These are phyloP conservation scores for Yarrowia osloensis DNA, from an alignment of 805 yeast genomes.

Conservation along the genomic window DNA sequence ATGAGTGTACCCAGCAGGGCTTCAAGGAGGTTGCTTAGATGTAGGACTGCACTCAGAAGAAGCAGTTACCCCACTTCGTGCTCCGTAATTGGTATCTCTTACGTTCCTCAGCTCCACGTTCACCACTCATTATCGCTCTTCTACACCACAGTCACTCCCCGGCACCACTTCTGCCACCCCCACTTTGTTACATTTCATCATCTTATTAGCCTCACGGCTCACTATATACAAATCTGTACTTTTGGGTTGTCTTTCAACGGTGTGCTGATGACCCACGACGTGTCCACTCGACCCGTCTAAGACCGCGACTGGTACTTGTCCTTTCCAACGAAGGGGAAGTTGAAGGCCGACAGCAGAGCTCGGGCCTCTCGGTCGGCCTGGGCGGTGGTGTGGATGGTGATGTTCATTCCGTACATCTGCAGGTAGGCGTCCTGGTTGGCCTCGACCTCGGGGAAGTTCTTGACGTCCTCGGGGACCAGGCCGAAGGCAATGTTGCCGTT, in stretches of 20 bases:
- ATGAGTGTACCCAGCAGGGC: too few species aligned
- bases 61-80: too few species aligned
- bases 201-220: background rate
- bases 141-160: too few species aligned
- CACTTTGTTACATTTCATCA: background rate
- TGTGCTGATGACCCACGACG: too few species aligned
- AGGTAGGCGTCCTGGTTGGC: constrained; percentile 89
- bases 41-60: too few species aligned
- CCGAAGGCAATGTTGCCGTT: constrained; percentile 88
- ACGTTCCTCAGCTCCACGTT: too few species aligned
- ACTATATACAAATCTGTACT: constrained; percentile 17
- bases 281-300: constrained; percentile 30
- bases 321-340: constrained; percentile 70
- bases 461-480: constrained; percentile 70
- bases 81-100: too few species aligned
- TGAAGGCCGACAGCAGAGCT: constrained; percentile 75
- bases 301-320: constrained; percentile 45
- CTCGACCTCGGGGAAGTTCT: constrained; percentile 90
- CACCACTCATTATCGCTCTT: too few species aligned
- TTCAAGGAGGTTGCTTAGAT: too few species aligned
- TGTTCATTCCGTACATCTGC: constrained; percentile 78
- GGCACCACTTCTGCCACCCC: too few species aligned
- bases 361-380: constrained; percentile 90
- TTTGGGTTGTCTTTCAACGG: too few species aligned
- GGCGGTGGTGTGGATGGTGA: constrained; percentile 83